These are phyloP conservation scores for Ophiosphaerella narmari DNA, from an alignment of 2,329 filamentous ascomycete species.

Conservation along the genomic window DNA sequence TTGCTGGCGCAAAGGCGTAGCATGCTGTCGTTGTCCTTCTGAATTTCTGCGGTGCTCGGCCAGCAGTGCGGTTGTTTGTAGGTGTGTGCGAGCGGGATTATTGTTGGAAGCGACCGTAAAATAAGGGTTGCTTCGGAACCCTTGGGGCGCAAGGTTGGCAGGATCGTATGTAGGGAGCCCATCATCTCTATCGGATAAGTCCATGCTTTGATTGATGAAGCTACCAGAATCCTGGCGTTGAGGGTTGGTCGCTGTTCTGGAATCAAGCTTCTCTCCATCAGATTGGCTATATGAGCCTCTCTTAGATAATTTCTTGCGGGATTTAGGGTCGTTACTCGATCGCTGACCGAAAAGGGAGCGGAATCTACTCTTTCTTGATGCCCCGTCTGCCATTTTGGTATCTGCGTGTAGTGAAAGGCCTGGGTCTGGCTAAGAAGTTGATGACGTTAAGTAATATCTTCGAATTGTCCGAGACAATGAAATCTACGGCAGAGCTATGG, in stretches of 20 bases:
- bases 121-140: conserved; percentile 25
- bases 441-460: not conserved
- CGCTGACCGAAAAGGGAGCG: conserved; percentile 27
- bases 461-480: not conserved
- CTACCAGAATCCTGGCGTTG: conserved; percentile 30
- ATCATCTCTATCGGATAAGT: conserved; percentile 7
- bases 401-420: not conserved
- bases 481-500: not conserved
- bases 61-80: conserved; percentile 4
- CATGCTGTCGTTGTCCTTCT: conserved; percentile 29
- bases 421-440: not conserved
- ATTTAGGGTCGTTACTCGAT: conserved; percentile 18
- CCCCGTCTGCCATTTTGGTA: conserved; percentile 20
- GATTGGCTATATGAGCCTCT: conserved; percentile 20
- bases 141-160: conserved; percentile 7
- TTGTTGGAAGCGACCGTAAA: conserved; percentile 11
- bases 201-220: conserved; percentile 24
- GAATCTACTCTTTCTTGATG: conserved; percentile 26
- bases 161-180: conserved; percentile 16
- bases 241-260: conserved; percentile 10
- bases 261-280: conserved; percentile 13
- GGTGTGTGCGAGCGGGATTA: conserved; percentile 2
- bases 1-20: conserved; percentile 23
- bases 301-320: conserved; percentile 31
- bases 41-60: conserved; percentile 32